Base-by-base conservation (phyloP, 1,139 yeast species). In the Pneumocystis sp. region DNA sequence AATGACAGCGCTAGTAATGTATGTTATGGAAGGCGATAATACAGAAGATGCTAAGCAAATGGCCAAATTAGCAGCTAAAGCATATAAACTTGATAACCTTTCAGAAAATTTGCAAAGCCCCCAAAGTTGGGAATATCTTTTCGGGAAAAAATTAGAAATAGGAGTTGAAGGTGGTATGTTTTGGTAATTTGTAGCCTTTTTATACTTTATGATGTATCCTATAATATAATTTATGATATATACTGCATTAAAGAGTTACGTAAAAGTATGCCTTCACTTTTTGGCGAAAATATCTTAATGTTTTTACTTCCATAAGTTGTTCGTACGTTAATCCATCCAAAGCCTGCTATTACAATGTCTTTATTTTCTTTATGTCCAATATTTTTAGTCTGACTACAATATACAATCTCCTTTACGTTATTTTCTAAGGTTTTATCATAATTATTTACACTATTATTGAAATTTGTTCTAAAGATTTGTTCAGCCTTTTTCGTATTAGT, bases 71-170 rank as follows among this genome's bases (percentile, higher is more conserved):
- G 34, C 61, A 7, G 35, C 61, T 37, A 34, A 25, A 37, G 31
- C 25, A 15, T 45, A 34, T 6, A 37, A 63, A 10, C 40, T 50
- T 35, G 44, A 56, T 1, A 21, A 21, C 10, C 45, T 25, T 15
- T n/a, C 60, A 35, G 62, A 69, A 65, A 66, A 64, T 62, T 64
- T 66, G 37, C 42, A 60, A 29, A 29, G 61, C 3, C 96, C 97
- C 0, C 77, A 80, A 17, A 87, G 96, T 62, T 90, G 97, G 97
- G 74, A 75, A 17, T 89, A 95, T 4, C 86, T 86, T 0, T 90
- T 89, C 72, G 97, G 97, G 1, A 84, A 82, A 68, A 83, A 84
- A 0, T 76, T 85, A 1, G 90, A 95, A 0, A 69, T 78, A 57
- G 85, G 93, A 0, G 75, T 85, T 72, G 95, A 88, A 72, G 85